Evolutionary conservation across 2,329 filamentous ascomycete species (phyloP).

Genomic region (Alternaria brassicae): DNA sequence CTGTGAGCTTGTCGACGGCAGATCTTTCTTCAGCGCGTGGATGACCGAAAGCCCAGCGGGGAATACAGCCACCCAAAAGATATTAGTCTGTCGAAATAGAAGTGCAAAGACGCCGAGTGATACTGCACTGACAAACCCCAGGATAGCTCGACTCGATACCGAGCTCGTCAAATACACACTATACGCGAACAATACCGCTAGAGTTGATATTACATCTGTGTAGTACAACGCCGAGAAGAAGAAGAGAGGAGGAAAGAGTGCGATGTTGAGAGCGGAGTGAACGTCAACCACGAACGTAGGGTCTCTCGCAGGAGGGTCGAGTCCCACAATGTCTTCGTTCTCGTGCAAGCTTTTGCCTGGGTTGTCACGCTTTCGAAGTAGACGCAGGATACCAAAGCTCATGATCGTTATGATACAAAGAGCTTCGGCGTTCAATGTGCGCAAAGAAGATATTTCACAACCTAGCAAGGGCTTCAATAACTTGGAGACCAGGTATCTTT

Average conservation of each 20-base stretch:
- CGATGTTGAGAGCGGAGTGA: conserved; percentile 78
- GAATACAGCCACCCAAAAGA: conserved; percentile 90
- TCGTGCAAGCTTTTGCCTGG: neutral
- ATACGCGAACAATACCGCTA: conserved; percentile 76
- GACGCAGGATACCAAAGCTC: conserved; percentile 33
- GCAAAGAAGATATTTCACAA: conserved; percentile 49
- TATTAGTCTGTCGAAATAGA: conserved; percentile 89
- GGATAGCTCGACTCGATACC: conserved; percentile 18
- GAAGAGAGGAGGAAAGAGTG: conserved; percentile 86
- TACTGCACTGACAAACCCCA: conserved; percentile 26
- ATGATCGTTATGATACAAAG: conserved; percentile 47
- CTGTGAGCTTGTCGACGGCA: neutral
- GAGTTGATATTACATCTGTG: conserved; percentile 85
- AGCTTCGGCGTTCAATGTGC: conserved; percentile 50
- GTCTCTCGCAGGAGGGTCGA: conserved; percentile 10
- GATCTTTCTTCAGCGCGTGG: conserved; percentile 33
- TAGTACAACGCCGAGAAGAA: conserved; percentile 98
- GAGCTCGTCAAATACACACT: conserved; percentile 53
- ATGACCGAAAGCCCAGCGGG: conserved; percentile 64
- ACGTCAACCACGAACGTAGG: conserved; percentile 51
- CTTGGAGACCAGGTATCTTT: conserved; percentile 53
- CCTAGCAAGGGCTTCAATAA: conserved; percentile 49
- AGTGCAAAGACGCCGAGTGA: conserved; percentile 72
- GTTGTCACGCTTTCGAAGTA: conserved; percentile 16
- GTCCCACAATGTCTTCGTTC: neutral